Percentiles rank a stretch among this genome's conserved stretches.
Evolutionary conservation across 2,329 filamentous ascomycete genomes (phyloP).

Genomic region (Apiospora pterosperma): DNA sequence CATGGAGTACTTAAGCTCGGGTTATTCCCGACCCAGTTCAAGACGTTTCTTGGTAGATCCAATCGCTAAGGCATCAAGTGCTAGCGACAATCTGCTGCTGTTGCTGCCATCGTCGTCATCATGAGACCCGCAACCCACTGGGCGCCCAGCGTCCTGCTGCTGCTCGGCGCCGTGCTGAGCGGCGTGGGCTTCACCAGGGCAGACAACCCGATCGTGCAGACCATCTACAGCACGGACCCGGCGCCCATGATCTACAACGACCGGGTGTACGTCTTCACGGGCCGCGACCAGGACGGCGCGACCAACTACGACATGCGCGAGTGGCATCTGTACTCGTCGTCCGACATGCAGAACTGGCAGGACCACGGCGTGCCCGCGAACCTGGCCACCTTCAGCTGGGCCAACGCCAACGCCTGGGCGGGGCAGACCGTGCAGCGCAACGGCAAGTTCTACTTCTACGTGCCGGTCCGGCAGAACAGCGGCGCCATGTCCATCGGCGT

Average conservation of each 20-base stretch:
- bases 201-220: constrained; percentile 21
- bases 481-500: constrained; percentile 30
- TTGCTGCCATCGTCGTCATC: not conserved
- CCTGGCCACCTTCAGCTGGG: constrained; percentile 29
- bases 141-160: not conserved
- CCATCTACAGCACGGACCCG: constrained; percentile 23
- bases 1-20: not conserved
- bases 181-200: constrained; percentile 8
- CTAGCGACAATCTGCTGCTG: not conserved
- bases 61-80: not conserved
- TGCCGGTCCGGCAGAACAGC: constrained; percentile 17
- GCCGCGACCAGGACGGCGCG: constrained; percentile 27
- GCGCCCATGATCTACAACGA: constrained; percentile 26
- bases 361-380: constrained; percentile 22
- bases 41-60: not conserved
- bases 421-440: constrained; percentile 28
- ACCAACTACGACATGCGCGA: constrained; percentile 26
- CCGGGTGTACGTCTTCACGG: constrained; percentile 27
- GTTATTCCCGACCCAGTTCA: not conserved
- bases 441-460: constrained; percentile 32
- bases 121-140: not conserved
- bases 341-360: constrained; percentile 32
- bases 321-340: constrained; percentile 30
- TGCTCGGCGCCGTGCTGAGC: constrained; percentile 7
- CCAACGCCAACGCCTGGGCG: constrained; percentile 31